Evolutionary conservation across 2,329 filamentous ascomycete species (phyloP).

Genomic region (Calonectria hongkongensis): DNA sequence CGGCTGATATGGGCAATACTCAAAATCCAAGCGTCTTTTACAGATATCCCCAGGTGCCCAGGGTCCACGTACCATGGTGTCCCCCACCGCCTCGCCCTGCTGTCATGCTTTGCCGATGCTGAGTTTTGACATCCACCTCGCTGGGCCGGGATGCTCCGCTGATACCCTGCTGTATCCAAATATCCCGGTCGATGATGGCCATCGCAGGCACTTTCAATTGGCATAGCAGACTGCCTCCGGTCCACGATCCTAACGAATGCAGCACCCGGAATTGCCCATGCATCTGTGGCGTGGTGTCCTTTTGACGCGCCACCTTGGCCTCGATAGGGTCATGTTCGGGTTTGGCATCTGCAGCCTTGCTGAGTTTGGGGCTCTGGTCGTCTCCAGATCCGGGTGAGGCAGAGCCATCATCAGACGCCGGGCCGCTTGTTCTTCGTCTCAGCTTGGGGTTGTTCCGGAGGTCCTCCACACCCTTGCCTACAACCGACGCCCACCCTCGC

Average conservation of each 20-base stretch:
- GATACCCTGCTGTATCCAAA: conserved; percentile 81
- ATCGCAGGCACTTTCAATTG: conserved; percentile 81
- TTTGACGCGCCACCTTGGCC: conserved; percentile 60
- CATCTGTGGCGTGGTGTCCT: conserved; percentile 63
- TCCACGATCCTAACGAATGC: conserved; percentile 83
- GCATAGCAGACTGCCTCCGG: conserved; percentile 81
- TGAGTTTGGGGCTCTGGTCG: conserved; percentile 43
- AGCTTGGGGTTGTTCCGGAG: conserved; percentile 68
- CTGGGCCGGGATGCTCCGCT: conserved; percentile 75
- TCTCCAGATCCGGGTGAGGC: conserved; percentile 52
- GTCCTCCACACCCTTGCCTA: conserved; percentile 79
- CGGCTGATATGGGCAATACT: conserved; percentile 20
- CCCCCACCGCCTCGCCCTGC: conserved; percentile 64
- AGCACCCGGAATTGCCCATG: conserved; percentile 79
- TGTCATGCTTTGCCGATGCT: conserved; percentile 79
- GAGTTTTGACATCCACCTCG: conserved; percentile 75
- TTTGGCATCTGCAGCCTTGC: conserved; percentile 51
- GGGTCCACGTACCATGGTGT: conserved; percentile 73
- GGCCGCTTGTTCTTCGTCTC: conserved; percentile 55
- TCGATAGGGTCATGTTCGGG: conserved; percentile 59
- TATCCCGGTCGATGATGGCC: conserved; percentile 82
- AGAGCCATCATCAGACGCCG: conserved; percentile 45
- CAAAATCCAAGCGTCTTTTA: conserved; percentile 48
- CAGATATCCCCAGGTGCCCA: conserved; percentile 76
- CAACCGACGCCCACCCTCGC: conserved; percentile 86